These are phyloP conservation scores for Nitzschia sp. DNA, from an alignment of 108 stramenopile genomes.

Conservation along the genomic window DNA sequence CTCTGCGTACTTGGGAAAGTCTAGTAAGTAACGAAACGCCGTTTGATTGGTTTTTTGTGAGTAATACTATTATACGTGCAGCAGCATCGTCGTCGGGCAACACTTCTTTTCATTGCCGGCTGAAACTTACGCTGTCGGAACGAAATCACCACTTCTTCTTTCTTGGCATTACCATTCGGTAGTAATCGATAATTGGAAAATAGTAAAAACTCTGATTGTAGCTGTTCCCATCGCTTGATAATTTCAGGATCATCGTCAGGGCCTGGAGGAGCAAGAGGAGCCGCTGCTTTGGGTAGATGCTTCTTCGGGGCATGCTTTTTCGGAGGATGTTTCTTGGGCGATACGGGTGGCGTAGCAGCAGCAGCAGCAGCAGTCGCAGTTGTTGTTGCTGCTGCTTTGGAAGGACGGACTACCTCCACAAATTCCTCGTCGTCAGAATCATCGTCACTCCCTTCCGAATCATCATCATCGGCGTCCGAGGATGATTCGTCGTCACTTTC, in stretches of 20 bases:
- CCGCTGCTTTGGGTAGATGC: conserved; percentile 7
- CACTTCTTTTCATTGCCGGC: too few relatives aligned
- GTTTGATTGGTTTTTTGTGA: too few relatives aligned
- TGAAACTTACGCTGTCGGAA: conserved; percentile 29
- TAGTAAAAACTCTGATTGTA: conserved; percentile 10
- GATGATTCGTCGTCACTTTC: neutral
- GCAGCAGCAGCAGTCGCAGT: neutral
- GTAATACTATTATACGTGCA: too few relatives aligned
- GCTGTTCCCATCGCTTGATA: conserved; percentile 11
- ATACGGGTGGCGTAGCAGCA: neutral
- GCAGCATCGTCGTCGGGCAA: too few relatives aligned
- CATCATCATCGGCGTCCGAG: neutral
- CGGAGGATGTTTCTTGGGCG: conserved; percentile 10
- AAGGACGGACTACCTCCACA: conserved; percentile 22
- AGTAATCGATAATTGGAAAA: conserved; percentile 30
- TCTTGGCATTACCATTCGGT: neutral
- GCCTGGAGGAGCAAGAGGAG: neutral
- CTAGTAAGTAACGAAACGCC: too few relatives aligned
- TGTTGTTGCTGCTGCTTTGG: neutral
- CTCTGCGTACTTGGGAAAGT: conserved; percentile 6
- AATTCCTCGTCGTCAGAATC: conserved; percentile 19
- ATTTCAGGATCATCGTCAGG: conserved; percentile 14
- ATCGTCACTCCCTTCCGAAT: conserved; percentile 21
- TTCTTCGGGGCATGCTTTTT: conserved; percentile 11
- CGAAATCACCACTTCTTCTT: conserved; percentile 14